Evolutionary conservation across 495 filamentous ascomycete genomes (phyloP), one percentile per base, ranked within the genome.

Genomic region (Pseudotulostoma volvatum): DNA sequence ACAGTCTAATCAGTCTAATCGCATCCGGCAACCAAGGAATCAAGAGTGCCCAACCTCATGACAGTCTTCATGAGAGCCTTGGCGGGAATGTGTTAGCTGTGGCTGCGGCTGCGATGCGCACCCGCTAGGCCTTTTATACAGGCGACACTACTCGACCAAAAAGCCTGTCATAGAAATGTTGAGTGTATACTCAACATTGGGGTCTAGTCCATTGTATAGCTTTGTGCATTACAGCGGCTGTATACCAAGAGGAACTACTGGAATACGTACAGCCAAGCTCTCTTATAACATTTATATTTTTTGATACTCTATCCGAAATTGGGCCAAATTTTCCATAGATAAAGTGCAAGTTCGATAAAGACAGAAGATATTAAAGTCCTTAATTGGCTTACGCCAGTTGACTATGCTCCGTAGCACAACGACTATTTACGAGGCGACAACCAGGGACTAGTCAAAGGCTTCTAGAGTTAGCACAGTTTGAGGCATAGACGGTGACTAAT

Each of bases 391-490:
- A n/a, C n/a, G 0, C 18, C 33, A 1, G 28, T 41, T 33, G 31
- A 43, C 33, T 48, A 47, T 14, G 30, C 11, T 32, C 14, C 38
- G 33, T 43, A 45, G 21, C 42, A 47, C 7, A 43, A 28, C 31
- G 42, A 47, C 33, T 39, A 25, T 9, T 51, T 3, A 15, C 11
- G 4, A 1, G 16, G 5, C 47, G 54, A 15, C 46, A 64, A 11
- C 18, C 48, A 25, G 58, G 52, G 0, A 64, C 66, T 1, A 56
- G 65, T 0, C 32, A 49, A 36, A 70, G 61, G 66, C 44, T 72
- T n/a, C 42, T 68, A 4, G 38, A 61, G 2, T 53, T 52, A 4
- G 5, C 18, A 0, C 39, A 56, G 3, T 70, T 58, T 36, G 33
- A 42, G 9, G 9, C 13, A 0, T 69, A 63, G 63, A 3, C 54